Base-by-base conservation (phyloP, 176 grass and related monocot species). In the Carex kokanica region DNA sequence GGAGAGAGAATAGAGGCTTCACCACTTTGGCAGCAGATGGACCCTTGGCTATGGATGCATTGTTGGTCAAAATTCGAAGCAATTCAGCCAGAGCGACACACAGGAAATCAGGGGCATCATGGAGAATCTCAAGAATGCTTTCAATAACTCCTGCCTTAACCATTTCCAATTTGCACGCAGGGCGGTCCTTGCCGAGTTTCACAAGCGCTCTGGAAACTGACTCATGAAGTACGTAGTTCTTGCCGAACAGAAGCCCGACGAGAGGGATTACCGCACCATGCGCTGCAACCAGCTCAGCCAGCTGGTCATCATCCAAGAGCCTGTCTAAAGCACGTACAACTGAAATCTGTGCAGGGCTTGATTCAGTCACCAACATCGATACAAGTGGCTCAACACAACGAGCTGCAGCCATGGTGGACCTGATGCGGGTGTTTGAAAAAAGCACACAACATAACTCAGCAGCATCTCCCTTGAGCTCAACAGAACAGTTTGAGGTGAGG, bases 91-190 rank as follows among this genome's bases (percentile, higher is more conserved):
- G 81, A 53, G 93, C 97, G 10, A 92, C 77, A 69, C 93, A 96
- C 74, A 99, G 85, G 88, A 93, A 99, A 99, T 96, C 97, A 45
- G 97, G 97, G 49, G 97, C 97, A 64, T 99, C 93, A 62, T 88
- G 89, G 49, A 99, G 91, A 88, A 99, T 96, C 56, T 94, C 91
- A 68, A 99, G 91, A 85, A 96, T 89, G 85, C 88, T 99, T 86
- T 99, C 97, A 78, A 99, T 93, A 68, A 96, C 97, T 86, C 89
- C 93, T 80, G 91, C 88, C 54, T 99, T 96, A 17, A 96, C 97
- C 97, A 99, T 96, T 90, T 99, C 97, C 83, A 99, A 85, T 91
- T 99, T 99, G 88, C 93, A 96, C 70, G 90, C 86, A 25, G 97
- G 97, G 38, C 89, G 92, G 86, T 99, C 93, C 87, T 92, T 95